Evolutionary conservation across 2,329 filamentous ascomycete genomes (phyloP).

Genomic region (Lasiodiplodia theobromae): DNA sequence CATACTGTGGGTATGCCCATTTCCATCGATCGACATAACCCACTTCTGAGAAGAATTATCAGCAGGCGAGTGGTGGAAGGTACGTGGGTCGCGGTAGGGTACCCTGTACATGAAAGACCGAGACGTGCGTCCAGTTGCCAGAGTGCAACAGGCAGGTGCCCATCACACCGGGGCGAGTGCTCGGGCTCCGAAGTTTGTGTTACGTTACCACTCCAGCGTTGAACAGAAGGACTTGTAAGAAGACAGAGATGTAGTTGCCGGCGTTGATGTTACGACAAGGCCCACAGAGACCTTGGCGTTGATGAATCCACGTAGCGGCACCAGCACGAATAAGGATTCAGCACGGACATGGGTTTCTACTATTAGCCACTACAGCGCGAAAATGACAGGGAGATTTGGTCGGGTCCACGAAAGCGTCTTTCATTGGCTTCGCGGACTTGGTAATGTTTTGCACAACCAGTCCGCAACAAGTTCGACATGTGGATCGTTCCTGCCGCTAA

Average conservation of each 20-base stretch:
- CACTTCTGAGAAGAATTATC: neutral
- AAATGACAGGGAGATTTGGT: neutral
- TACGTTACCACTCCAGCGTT: neutral
- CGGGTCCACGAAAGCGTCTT: conserved; percentile 1
- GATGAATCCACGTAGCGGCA: conserved; percentile 8
- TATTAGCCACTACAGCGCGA: neutral
- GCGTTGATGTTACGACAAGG: neutral
- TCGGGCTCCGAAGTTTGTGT: neutral
- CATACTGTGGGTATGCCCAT: neutral
- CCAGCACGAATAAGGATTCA: neutral
- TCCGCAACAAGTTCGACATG: conserved; percentile 18
- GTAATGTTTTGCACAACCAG: conserved; percentile 37
- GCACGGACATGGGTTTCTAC: conserved; percentile 1
- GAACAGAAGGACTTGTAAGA: neutral
- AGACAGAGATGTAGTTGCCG: conserved; percentile 13
- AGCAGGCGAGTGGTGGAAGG: neutral
- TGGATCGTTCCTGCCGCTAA: conserved; percentile 3
- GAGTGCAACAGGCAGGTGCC: neutral
- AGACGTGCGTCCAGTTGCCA: neutral
- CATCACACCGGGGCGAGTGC: neutral
- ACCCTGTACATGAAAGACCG: neutral
- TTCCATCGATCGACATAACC: neutral
- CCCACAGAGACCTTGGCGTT: neutral
- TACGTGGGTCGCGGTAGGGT: neutral
- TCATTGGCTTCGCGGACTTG: conserved; percentile 25